These are phyloP conservation scores for Wakefieldia striispora DNA, from an alignment of 768 basidiomycete species.

Conservation along the genomic window DNA sequence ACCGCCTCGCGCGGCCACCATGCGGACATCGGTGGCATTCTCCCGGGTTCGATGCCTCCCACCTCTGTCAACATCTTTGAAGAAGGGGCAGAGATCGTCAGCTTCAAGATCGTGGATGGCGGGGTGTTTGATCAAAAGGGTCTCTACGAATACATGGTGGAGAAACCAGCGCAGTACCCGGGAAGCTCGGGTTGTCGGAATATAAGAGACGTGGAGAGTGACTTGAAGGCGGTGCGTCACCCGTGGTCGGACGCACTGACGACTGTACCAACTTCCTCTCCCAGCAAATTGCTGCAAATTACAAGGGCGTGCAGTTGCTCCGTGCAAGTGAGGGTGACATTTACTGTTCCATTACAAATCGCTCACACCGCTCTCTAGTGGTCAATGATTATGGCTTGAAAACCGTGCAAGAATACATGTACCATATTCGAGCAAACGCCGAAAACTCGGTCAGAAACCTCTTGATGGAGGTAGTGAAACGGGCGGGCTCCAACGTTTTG, in stretches of 20 bases:
- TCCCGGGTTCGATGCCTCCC: constrained; percentile 95
- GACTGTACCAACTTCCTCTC: not conserved
- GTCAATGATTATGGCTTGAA: constrained; percentile 82
- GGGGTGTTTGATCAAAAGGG: constrained; percentile 79
- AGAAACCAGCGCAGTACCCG: constrained; percentile 75
- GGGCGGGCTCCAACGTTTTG: constrained; percentile 62
- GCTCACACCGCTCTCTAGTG: constrained; percentile 42
- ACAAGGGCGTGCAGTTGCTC: constrained; percentile 86
- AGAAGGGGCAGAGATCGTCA: constrained; percentile 89
- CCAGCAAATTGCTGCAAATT: constrained; percentile 92
- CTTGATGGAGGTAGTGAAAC: constrained; percentile 69
- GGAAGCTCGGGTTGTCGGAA: constrained; percentile 87
- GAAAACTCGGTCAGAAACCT: constrained; percentile 84
- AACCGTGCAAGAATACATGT: constrained; percentile 93
- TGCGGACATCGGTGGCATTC: constrained; percentile 90
- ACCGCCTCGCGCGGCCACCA: constrained; percentile 94
- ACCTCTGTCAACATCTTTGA: constrained; percentile 89
- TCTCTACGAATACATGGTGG: constrained; percentile 76
- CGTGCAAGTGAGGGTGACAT: constrained; percentile 57
- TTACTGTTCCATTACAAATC: constrained; percentile 1
- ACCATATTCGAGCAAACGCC: constrained; percentile 85
- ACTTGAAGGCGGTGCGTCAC: constrained; percentile 75
- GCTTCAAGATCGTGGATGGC: constrained; percentile 85
- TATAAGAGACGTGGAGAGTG: constrained; percentile 87
- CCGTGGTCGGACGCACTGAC: not conserved